These are phyloP conservation scores for Silene coronaria DNA, from an alignment of 179 eudicot genomes.

Conservation along the genomic window DNA sequence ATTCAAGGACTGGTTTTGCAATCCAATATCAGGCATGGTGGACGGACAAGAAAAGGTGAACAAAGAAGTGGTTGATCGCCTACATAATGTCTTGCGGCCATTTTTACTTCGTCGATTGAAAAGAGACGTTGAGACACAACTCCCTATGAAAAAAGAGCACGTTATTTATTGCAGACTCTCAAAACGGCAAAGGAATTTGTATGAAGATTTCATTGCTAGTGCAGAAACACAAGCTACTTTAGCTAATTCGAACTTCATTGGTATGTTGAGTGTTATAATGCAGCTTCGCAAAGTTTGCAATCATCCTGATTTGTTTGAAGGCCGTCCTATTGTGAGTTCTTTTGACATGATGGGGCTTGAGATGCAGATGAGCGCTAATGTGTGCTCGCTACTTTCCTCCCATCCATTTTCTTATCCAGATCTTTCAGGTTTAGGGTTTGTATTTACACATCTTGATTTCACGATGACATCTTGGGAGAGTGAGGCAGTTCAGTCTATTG, in stretches of 20 bases:
- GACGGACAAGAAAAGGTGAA: slow-evolving; percentile 98
- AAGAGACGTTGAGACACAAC: slow-evolving; percentile 96
- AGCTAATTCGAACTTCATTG: slow-evolving; percentile 88
- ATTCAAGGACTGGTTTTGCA: slow-evolving; percentile 97
- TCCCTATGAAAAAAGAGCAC: slow-evolving; percentile 88
- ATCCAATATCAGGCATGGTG: slow-evolving; percentile 97
- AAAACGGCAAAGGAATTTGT: slow-evolving; percentile 88
- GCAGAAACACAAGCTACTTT: slow-evolving; percentile 95
- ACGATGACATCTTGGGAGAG: slow-evolving; percentile 93
- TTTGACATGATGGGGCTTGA: slow-evolving; percentile 90
- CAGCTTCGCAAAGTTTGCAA: slow-evolving; percentile 99
- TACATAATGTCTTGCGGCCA: slow-evolving; percentile 96
- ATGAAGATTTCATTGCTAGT: slow-evolving; percentile 98
- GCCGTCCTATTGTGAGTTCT: slow-evolving; percentile 96
- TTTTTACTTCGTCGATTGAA: slow-evolving; percentile 90
- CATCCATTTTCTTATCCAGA: slow-evolving; percentile 62
- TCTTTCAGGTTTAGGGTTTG: slow-evolving; percentile 61
- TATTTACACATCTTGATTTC: slow-evolving; percentile 77
- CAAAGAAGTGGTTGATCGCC: slow-evolving; percentile 94
- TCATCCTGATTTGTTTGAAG: slow-evolving; percentile 99
- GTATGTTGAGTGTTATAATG: slow-evolving; percentile 96
- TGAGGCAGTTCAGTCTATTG: slow-evolving; percentile 81
- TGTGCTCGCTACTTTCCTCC: slow-evolving; percentile 62
- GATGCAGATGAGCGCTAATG: slow-evolving; percentile 62
- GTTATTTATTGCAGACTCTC: slow-evolving; percentile 93